Conservation (phyloP, 176 grass and related monocot genomes). For the Eragrostis nindensis region DNA sequence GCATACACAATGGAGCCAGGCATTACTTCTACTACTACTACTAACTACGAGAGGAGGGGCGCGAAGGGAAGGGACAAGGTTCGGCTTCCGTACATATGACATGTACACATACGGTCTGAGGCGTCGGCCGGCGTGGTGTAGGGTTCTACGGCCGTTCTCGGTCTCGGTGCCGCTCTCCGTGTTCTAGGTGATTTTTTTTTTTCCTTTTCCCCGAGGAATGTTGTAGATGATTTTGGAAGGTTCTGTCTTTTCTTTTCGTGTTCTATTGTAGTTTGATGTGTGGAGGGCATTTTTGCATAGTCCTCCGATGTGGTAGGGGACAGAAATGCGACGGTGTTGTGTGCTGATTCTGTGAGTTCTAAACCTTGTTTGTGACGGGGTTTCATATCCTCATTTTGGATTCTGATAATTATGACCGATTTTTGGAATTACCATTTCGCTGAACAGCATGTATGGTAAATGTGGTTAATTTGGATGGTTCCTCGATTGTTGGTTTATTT, state of each 20-base stretch:
- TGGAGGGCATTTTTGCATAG: constrained; percentile 25
- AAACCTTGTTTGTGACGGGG: constrained; percentile 3
- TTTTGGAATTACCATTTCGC: background rate
- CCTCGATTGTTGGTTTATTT: background rate
- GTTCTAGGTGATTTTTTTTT: constrained; percentile 14
- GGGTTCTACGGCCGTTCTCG: constrained; percentile 39
- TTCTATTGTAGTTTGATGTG: constrained; percentile 2
- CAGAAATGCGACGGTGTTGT: background rate
- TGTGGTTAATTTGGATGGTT: background rate
- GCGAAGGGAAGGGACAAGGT: background rate
- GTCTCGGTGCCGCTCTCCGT: constrained; percentile 27
- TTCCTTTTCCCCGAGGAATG: too few relatives aligned
- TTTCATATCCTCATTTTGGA: background rate
- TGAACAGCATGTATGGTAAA: background rate
- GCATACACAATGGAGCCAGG: constrained; percentile 60
- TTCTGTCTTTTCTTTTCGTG: background rate
- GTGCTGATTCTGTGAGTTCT: constrained; percentile 17
- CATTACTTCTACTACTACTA: constrained; percentile 29
- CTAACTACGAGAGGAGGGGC: constrained; percentile 7
- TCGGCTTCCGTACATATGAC: constrained; percentile 4
- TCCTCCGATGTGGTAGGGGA: background rate
- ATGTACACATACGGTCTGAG: constrained; percentile 1
- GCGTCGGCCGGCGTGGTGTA: constrained; percentile 1
- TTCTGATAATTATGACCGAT: background rate
- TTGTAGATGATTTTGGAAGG: background rate